Percentiles rank a stretch among this genome's conserved stretches.
Conservation (phyloP, 495 filamentous ascomycete genomes). For the Opeltia flavorubescens region DNA sequence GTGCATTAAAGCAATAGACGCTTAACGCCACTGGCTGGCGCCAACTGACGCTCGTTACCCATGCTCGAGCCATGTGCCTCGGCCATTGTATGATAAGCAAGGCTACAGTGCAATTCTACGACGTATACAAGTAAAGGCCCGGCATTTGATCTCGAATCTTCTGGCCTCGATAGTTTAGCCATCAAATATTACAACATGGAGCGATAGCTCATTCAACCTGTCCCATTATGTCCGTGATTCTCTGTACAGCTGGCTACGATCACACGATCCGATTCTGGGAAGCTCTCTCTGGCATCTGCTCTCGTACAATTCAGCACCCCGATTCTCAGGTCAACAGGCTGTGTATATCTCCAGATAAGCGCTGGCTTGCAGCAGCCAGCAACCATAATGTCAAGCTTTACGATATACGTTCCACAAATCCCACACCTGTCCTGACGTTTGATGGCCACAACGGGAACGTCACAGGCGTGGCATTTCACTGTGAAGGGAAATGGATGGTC, state of each 20-base stretch:
- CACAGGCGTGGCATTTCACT: slow-evolving; percentile 93
- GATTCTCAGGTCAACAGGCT: slow-evolving; percentile 97
- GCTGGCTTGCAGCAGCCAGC: slow-evolving; percentile 86
- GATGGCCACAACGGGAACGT: slow-evolving; percentile 92
- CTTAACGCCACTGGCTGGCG: too few relatives aligned
- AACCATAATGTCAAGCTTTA: slow-evolving; percentile 93
- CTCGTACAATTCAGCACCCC: slow-evolving; percentile 90
- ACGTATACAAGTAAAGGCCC: too few relatives aligned
- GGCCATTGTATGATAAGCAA: too few relatives aligned
- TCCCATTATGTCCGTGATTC: neutral
- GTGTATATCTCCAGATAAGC: slow-evolving; percentile 96
- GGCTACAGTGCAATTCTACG: too few relatives aligned
- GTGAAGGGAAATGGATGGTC: slow-evolving; percentile 99
- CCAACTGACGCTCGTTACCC: too few relatives aligned
- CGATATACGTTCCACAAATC: slow-evolving; percentile 93
- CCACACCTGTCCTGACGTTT: slow-evolving; percentile 79
- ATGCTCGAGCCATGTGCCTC: too few relatives aligned
- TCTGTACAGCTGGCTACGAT: slow-evolving; percentile 73
- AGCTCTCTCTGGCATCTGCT: slow-evolving; percentile 92
- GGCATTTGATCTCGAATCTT: too few relatives aligned
- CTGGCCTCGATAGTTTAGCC: too few relatives aligned
- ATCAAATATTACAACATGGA: neutral
- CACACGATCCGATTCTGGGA: slow-evolving; percentile 99
- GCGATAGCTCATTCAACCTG: neutral
- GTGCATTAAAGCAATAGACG: too few relatives aligned